Evolutionary conservation across 2,329 filamentous ascomycete genomes (phyloP), one percentile per base, ranked within the genome.

Genomic region (Thelonectria blattea): DNA sequence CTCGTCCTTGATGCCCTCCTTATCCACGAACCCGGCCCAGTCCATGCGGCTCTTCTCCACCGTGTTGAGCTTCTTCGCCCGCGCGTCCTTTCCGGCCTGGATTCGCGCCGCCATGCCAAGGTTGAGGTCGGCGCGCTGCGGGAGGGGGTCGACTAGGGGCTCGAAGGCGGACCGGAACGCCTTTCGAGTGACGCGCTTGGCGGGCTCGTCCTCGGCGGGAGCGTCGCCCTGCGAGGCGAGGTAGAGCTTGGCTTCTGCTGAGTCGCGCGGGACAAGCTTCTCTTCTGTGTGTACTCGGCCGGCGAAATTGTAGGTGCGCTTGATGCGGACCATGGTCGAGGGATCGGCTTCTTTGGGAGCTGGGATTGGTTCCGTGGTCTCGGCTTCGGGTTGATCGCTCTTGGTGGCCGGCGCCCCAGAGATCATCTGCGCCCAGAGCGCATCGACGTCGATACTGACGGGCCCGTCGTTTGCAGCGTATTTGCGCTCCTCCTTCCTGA

Each of bases 21-120:
- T 85, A 75, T 91, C 88, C 58, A 91, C 88, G 68, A 85, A 90
- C 12, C 87, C 87, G 3, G 88, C 88, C 88, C 88, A 91, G 74
- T 91, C 88, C 84, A 91, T 88, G 53, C 86, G 82, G 68, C 86
- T 89, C 81, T 90, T 90, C 76, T 91, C 87, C 15, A 90, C 86
- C 15, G 87, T 88, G 71, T 88, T 91, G 65, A 90, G 79, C 72
- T 90, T 90, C 79, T 84, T 86, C 50, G 85, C 83, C 61, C 83
- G 80, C 15, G 80, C 80, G 46, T 76, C 77, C 60, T 80, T 82
- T 54, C 78, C 80, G 51, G 82, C 79, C 67, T 79, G 77, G 53
- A 83, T 75, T 39, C 82, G 74, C 39, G 79, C 76, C 10, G 80
- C 76, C 64, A 87, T 74, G 47, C 85, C 83, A 15, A 89, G 81